Evolutionary conservation across 1,284 basidiomycete genomes (phyloP).

Genomic region (Kalmanozyma brasiliensis): DNA sequence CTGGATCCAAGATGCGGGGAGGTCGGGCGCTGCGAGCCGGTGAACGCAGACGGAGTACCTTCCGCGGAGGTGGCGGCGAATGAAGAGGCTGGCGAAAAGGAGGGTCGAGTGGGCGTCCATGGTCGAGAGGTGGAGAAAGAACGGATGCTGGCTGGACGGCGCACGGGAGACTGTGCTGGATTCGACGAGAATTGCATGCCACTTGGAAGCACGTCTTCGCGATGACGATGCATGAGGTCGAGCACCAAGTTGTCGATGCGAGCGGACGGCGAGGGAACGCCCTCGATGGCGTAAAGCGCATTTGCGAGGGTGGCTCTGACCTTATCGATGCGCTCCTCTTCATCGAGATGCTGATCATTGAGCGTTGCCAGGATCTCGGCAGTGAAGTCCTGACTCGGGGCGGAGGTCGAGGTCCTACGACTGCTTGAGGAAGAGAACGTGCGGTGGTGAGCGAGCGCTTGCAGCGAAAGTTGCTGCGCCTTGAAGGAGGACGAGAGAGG

Average conservation of each 20-base stretch:
- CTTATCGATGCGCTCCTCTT: conserved; percentile 59
- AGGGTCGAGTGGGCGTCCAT: conserved; percentile 51
- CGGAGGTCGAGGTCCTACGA: conserved; percentile 33
- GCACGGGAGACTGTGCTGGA: conserved; percentile 41
- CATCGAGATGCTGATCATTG: conserved; percentile 47
- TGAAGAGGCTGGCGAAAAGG: conserved; percentile 40
- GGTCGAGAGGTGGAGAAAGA: conserved; percentile 51
- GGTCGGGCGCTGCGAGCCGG: conserved; percentile 19
- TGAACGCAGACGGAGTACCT: conserved; percentile 8
- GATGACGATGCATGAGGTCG: conserved; percentile 59
- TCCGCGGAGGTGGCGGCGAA: conserved; percentile 28
- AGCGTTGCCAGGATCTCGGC: conserved; percentile 49
- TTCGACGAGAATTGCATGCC: conserved; percentile 47
- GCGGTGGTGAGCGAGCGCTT: conserved; percentile 38
- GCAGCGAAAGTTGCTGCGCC: conserved; percentile 44
- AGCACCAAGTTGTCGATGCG: conserved; percentile 59
- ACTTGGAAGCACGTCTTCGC: conserved; percentile 52
- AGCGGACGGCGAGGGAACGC: conserved; percentile 38
- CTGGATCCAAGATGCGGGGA: conserved; percentile 40
- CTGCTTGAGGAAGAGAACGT: conserved; percentile 34
- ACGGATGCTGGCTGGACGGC: conserved; percentile 49
- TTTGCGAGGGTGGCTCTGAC: conserved; percentile 48
- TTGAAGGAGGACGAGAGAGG: conserved; percentile 51
- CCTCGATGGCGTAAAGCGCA: conserved; percentile 47
- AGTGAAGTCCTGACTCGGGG: conserved; percentile 17